Evolutionary conservation across 345 rosid species (phyloP).

Genomic region (Microthlaspi erraticum): DNA sequence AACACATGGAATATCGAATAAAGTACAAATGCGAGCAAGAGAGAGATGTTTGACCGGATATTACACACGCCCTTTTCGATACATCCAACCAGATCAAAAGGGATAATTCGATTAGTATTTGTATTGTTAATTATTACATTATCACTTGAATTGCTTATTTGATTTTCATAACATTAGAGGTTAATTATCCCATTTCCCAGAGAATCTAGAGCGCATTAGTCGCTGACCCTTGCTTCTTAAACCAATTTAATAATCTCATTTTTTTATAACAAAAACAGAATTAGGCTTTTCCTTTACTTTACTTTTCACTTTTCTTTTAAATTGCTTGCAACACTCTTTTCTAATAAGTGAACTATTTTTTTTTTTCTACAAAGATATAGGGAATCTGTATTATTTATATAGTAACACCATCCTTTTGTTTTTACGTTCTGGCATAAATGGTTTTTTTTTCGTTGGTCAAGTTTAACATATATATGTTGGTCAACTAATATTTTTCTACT

Average conservation of each 20-base stretch:
- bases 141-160: constrained; percentile 14
- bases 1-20: constrained; percentile 92
- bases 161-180: constrained; percentile 15
- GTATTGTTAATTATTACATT: constrained; percentile 26
- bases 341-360: not conserved
- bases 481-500: too few species aligned
- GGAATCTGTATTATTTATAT: not conserved
- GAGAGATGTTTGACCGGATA: constrained; percentile 68
- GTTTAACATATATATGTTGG: too few species aligned
- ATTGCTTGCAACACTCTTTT: too few species aligned
- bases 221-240: constrained; percentile 81
- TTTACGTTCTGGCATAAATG: not conserved
- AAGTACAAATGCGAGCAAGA: constrained; percentile 48
- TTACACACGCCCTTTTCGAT: constrained; percentile 42
- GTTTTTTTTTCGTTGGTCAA: not conserved
- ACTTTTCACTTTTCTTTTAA: not conserved
- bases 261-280: constrained; percentile 27
- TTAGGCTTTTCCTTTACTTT: constrained; percentile 19
- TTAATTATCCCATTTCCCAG: constrained; percentile 59
- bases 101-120: constrained; percentile 44
- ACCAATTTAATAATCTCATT: constrained; percentile 44
- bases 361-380: not conserved
- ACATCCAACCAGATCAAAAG: constrained; percentile 41
- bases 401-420: constrained; percentile 4
- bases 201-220: constrained; percentile 98